These are phyloP conservation scores for Ophiobolus disseminans DNA, from an alignment of 2,329 filamentous ascomycete genomes.

Conservation along the genomic window DNA sequence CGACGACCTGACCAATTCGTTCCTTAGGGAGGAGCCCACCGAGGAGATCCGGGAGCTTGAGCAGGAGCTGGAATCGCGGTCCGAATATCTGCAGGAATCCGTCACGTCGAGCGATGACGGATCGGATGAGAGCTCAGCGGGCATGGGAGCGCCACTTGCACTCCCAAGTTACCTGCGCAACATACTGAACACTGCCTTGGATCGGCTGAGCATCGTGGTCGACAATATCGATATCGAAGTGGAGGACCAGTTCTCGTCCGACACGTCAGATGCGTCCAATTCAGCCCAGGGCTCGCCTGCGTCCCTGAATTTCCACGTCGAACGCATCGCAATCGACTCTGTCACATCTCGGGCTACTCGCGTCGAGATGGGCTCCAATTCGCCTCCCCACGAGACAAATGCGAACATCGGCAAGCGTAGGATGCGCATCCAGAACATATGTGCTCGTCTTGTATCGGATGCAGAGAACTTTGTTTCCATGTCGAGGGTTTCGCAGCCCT, in stretches of 20 bases:
- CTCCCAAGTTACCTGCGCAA: slow-evolving; percentile 74
- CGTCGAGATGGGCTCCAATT: slow-evolving; percentile 29
- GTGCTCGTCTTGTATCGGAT: slow-evolving; percentile 71
- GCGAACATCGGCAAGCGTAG: slow-evolving; percentile 71
- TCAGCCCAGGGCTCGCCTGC: slow-evolving; percentile 59
- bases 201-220: slow-evolving; percentile 72
- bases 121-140: slow-evolving; percentile 67
- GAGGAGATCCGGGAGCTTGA: slow-evolving; percentile 73
- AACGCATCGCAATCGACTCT: slow-evolving; percentile 71
- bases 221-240: slow-evolving; percentile 70
- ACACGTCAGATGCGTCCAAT: slow-evolving; percentile 61
- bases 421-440: slow-evolving; percentile 68
- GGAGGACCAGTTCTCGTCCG: slow-evolving; percentile 59
- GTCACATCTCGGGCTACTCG: slow-evolving; percentile 50
- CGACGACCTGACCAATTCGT: slow-evolving; percentile 77
- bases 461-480: slow-evolving; percentile 69
- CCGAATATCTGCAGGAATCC: slow-evolving; percentile 68
- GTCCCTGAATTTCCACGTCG: slow-evolving; percentile 70
- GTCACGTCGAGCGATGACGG: slow-evolving; percentile 66
- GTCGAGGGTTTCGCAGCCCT: slow-evolving; percentile 64
- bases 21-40: slow-evolving; percentile 73
- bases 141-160: slow-evolving; percentile 74
- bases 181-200: slow-evolving; percentile 76
- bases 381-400: slow-evolving; percentile 23
- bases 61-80: slow-evolving; percentile 69